Conservation (phyloP, 2,329 filamentous ascomycete species). For the Orbilia javanica region DNA sequence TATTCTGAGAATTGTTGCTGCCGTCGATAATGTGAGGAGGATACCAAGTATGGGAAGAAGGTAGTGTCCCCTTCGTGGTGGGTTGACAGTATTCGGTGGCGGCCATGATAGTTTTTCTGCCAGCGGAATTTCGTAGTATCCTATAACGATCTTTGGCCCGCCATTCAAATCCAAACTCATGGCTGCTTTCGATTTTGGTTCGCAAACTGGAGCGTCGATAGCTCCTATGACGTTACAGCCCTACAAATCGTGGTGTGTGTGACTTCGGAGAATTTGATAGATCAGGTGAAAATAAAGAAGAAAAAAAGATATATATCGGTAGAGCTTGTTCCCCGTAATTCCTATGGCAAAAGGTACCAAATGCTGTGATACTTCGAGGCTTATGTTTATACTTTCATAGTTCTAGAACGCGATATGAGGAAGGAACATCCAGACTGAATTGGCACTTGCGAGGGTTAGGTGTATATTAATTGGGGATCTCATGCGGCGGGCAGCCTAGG, state of each 20-base stretch:
- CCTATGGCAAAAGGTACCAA: neutral
- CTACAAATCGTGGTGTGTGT: slow-evolving; percentile 10
- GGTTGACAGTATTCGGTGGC: slow-evolving; percentile 39
- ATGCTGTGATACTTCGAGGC: slow-evolving; percentile 6
- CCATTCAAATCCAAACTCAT: slow-evolving; percentile 7
- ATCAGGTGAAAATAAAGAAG: neutral
- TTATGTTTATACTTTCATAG: slow-evolving; percentile 9
- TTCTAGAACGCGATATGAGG: slow-evolving; percentile 42
- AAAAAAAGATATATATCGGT: slow-evolving; percentile 8
- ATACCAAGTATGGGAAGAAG: slow-evolving; percentile 29
- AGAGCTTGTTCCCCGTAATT: neutral
- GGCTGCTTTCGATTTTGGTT: neutral
- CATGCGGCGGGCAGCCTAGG: slow-evolving; percentile 32
- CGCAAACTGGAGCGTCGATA: slow-evolving; percentile 16
- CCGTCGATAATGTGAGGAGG: slow-evolving; percentile 27
- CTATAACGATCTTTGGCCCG: slow-evolving; percentile 26
- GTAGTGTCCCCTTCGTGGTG: slow-evolving; percentile 29
- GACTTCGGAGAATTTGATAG: neutral
- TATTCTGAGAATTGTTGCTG: slow-evolving; percentile 28
- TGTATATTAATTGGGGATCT: slow-evolving; percentile 39
- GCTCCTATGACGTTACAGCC: slow-evolving; percentile 21
- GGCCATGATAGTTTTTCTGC: slow-evolving; percentile 32
- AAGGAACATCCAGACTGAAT: slow-evolving; percentile 32
- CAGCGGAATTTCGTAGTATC: slow-evolving; percentile 37
- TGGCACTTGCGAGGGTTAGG: slow-evolving; percentile 33